phyloP scores from a whole-genome alignment of 768 basidiomycete species.

The Dendrothele bispora region DNA sequence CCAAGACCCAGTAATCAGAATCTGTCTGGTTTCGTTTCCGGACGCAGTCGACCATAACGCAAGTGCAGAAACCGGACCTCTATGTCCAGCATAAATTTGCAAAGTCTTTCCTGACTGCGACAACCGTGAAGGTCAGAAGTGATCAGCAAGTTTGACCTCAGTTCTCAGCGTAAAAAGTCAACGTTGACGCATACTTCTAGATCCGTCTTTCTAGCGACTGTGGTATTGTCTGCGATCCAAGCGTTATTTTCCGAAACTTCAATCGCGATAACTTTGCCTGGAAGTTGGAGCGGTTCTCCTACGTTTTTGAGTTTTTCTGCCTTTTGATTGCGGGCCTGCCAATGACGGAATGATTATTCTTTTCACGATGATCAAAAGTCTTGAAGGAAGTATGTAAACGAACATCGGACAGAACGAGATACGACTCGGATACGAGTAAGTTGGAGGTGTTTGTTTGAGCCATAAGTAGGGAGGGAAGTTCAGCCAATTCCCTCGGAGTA shows the following conservation, averaged over 20 bases:
- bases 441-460: no score
- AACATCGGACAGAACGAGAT: conserved; percentile 63
- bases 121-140: no score
- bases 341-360: conserved; percentile 7
- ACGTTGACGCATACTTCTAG: conserved; percentile 56
- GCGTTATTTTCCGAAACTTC: conserved; percentile 62
- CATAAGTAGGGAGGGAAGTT: no score
- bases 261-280: conserved; percentile 74
- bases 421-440: conserved; percentile 72
- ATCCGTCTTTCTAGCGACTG: conserved; percentile 69
- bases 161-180: no score
- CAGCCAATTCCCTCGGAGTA: no score
- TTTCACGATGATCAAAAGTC: neutral
- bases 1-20: conserved; percentile 92
- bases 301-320: conserved; percentile 65
- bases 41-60: conserved; percentile 45
- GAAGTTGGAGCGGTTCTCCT: conserved; percentile 77
- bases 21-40: conserved; percentile 33
- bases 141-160: neutral
- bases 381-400: conserved; percentile 19
- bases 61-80: conserved; percentile 84
- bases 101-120: conserved; percentile 79
- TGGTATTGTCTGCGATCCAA: conserved; percentile 90
- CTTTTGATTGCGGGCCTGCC: conserved; percentile 71
- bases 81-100: conserved; percentile 79